Evolutionary conservation across 2,329 filamentous ascomycete species (phyloP), one percentile per base, ranked within the genome.

Genomic region (Mollisiaceae sp.): DNA sequence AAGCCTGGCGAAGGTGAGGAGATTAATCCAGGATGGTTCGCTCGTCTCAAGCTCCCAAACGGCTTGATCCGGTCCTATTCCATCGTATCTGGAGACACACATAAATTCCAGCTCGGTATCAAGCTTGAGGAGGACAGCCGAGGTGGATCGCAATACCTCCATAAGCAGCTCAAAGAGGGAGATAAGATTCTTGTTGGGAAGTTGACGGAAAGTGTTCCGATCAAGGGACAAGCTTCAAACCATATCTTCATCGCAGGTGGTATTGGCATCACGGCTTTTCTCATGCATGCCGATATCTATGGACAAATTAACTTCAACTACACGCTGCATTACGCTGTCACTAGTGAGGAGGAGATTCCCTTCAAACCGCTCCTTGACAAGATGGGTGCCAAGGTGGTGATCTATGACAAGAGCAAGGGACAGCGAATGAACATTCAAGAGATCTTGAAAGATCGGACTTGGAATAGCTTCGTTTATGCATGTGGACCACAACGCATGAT

Each of bases 191-290:
- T 81, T 9, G 81, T 86, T 1, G 81, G 83, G 1, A 79, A 80
- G 38, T 80, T 88, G 36, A 85, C 82, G 0, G 73, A 77, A 0
- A 83, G 81, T 50, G 80, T 88, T 27, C 80, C 81, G 1, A 75
- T 82, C 1, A 78, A 78, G 0, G 72, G 65, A 2, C 77, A 80
- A 0, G 85, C 85, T 8, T 86, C 84, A 68, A 80, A 84, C 59
- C 87, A 90, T 68, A 79, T 90, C 45, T 86, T 90, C 70, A 83
- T 91, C 36, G 86, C 82, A 0, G 88, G 85, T 11, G 89, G 88
- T 0, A 86, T 91, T 36, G 89, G 88, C 0, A 84, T 91, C 67
- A 91, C 89, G 1, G 88, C 88, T 0, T 90, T 90, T 68, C 72
- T 91, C 9, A 71, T 78, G 0, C 77, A 86, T 27, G 72, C 86